Evolutionary conservation across 2,329 filamentous ascomycete species (phyloP), one percentile per base, ranked within the genome.

Genomic region (Pseudogymnoascus sp.): DNA sequence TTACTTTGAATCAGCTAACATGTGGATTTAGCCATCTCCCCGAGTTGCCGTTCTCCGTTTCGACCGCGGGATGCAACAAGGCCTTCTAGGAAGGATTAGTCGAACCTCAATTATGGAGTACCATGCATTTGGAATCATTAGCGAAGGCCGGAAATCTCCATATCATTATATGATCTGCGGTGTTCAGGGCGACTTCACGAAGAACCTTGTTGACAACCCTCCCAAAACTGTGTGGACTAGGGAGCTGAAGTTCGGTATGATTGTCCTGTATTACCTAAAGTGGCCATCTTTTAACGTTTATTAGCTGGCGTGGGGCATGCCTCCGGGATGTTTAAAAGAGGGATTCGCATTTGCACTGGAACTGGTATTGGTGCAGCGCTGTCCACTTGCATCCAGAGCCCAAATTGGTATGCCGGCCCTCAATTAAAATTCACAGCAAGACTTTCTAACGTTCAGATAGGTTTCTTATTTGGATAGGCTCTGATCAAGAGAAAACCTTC

Each of bases 401-500:
- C 69, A 6, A 69, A 75, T 61, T 76, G 74, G 73, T 74, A 69
- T 10, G 66, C 21, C 37, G 5, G 29, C 18, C 35, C 60, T 15
- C 21, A 31, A 8, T 33, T 8, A 29, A 52, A n/a, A 60, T 60
- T 42, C 18, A 21, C 12, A 42, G 9, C 15, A 33, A 5, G 31
- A 29, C 35, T 59, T 36, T 52, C 60, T 65, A 31, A 64, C 27
- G 39, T 35, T 59, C 59, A 58, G 4, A 15, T 62, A 73, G 74
- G 74, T 77, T 77, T 64, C 72, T 77, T 33, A 77, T 77, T 63
- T 76, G 75, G 74, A 76, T 77, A 42, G 75, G 75, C 5, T 75
- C 74, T 21, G 72, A 77, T 65, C 75, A 76, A 59, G 75, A 77
- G 64, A 73, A 69, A 64, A 76, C 74, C 0, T 77, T 77, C 65